These are phyloP conservation scores for Salpingoeca rosetta DNA, from an alignment of 78 protist species.

Conservation along the genomic window DNA sequence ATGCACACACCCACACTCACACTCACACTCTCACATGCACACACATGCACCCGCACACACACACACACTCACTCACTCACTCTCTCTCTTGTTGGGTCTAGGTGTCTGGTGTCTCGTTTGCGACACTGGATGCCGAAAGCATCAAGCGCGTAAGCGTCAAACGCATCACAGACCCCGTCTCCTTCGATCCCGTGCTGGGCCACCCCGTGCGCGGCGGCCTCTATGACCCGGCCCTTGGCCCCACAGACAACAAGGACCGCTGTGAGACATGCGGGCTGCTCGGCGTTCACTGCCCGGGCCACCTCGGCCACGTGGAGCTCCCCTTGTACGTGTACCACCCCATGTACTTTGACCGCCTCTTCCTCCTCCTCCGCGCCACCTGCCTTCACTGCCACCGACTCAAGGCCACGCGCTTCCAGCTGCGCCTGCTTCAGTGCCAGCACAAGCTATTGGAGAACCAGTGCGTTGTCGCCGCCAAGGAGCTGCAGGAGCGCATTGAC, in stretches of 20 bases:
- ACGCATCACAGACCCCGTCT: conserved; percentile 37
- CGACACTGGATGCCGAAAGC: conserved; percentile 14
- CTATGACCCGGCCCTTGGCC: conserved; percentile 84
- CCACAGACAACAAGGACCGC: conserved; percentile 34
- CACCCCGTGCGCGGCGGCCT: conserved; percentile 66
- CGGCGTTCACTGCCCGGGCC: conserved; percentile 87
- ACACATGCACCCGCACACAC: not conserved
- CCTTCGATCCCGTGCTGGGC: conserved; percentile 50
- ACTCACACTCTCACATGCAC: not conserved
- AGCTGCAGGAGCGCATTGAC: not conserved
- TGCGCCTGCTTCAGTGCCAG: not conserved
- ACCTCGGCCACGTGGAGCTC: conserved; percentile 86
- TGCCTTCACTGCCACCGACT: conserved; percentile 77
- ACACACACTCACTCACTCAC: not conserved
- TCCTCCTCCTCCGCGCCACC: conserved; percentile 46
- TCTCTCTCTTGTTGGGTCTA: not conserved
- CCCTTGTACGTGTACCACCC: conserved; percentile 78
- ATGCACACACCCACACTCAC: not conserved
- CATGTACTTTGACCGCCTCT: conserved; percentile 36
- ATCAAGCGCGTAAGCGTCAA: conserved; percentile 29
- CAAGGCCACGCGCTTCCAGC: not conserved
- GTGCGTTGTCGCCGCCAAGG: not conserved
- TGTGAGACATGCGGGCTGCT: conserved; percentile 73
- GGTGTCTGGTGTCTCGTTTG: not conserved
- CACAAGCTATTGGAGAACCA: not conserved